These are phyloP conservation scores for Diaporthe destruens DNA, from an alignment of 2,329 filamentous ascomycete genomes.

Conservation along the genomic window DNA sequence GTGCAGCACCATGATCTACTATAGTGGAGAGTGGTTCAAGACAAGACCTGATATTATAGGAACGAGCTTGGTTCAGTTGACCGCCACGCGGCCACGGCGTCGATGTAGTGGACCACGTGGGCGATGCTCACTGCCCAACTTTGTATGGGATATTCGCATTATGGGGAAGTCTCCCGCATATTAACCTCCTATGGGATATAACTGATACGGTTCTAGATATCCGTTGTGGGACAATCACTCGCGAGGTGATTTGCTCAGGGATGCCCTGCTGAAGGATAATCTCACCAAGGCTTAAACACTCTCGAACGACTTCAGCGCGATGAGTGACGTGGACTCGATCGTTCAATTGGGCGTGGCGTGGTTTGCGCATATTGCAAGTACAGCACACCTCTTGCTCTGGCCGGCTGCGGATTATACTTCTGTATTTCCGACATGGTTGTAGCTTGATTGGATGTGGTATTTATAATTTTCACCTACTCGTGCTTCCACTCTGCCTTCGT, in stretches of 20 bases:
- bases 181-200: too few relatives aligned
- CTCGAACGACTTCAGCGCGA: too few relatives aligned
- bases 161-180: too few relatives aligned
- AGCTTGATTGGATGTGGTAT: too few relatives aligned
- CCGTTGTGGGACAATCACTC: background rate
- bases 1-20: background rate
- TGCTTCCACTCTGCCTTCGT: conserved; percentile 92
- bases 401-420: background rate
- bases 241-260: background rate
- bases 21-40: background rate
- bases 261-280: background rate
- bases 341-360: too few relatives aligned
- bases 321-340: background rate
- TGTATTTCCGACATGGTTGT: background rate
- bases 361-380: background rate
- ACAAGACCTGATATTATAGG: background rate
- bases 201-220: background rate
- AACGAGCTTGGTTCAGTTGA: background rate
- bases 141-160: too few relatives aligned
- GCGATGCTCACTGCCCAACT: background rate
- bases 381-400: too few relatives aligned
- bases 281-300: too few relatives aligned
- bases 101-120: background rate
- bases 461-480: conserved; percentile 62
- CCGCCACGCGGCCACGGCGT: background rate